Percentiles rank a stretch among this genome's conserved stretches.
Evolutionary conservation across 306 rosid genomes (phyloP).

Genomic region (Echinosophora koreensis): DNA sequence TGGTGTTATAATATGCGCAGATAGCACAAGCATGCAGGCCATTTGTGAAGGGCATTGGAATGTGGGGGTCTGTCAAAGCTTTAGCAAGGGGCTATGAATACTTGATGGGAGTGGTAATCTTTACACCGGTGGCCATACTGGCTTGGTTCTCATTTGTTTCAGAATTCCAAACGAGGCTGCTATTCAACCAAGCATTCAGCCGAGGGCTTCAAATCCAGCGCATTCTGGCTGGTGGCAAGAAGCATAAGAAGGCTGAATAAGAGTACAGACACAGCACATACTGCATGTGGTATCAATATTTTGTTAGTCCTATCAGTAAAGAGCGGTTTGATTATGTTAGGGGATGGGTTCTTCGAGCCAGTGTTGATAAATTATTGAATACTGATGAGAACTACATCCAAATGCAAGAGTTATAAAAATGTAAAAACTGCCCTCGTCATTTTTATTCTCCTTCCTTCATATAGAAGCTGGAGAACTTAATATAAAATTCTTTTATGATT

Average conservation of each 20-base stretch:
- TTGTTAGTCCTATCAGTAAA: conserved; percentile 4
- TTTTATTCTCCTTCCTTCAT: conserved; percentile 30
- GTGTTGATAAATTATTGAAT: conserved; percentile 24
- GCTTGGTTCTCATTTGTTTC: conserved; percentile 98
- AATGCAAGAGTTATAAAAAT: neutral
- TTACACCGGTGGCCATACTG: conserved; percentile 81
- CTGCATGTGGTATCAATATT: neutral
- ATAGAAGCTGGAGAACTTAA: conserved; percentile 17
- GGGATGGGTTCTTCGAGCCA: conserved; percentile 49
- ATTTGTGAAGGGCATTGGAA: conserved; percentile 70
- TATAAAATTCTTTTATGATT: conserved; percentile 28
- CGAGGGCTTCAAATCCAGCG: conserved; percentile 97
- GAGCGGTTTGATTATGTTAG: conserved; percentile 38
- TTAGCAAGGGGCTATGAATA: conserved; percentile 89
- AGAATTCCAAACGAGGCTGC: conserved; percentile 92
- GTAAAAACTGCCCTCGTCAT: neutral
- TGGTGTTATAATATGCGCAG: conserved; percentile 54
- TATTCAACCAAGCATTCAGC: conserved; percentile 98
- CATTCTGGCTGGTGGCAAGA: conserved; percentile 94
- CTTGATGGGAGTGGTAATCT: conserved; percentile 82
- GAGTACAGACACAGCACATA: neutral
- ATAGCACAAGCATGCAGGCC: conserved; percentile 87
- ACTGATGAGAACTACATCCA: conserved; percentile 23
- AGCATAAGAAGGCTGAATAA: conserved; percentile 57
- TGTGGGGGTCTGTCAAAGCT: conserved; percentile 95